These are phyloP conservation scores for Oryza punctata DNA, from an alignment of 176 grass and related monocot genomes.

Conservation along the genomic window DNA sequence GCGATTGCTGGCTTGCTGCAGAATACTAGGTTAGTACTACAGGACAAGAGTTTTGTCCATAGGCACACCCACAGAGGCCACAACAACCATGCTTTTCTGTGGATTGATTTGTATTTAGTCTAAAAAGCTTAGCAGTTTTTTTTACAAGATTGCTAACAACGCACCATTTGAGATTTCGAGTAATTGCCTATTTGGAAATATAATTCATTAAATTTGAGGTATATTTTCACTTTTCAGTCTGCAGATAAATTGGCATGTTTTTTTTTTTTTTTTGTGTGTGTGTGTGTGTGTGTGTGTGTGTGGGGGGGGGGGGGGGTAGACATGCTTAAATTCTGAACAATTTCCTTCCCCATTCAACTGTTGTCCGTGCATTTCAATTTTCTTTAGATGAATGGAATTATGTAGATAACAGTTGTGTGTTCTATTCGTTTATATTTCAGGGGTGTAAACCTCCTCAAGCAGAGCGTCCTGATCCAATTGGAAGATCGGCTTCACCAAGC, in stretches of 20 bases:
- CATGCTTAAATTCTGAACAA: background rate
- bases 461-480: conserved; percentile 45
- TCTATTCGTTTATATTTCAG: conserved; percentile 39
- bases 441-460: conserved; percentile 58
- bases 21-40: background rate
- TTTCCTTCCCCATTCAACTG: background rate
- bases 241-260: background rate
- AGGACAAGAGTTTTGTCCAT: background rate
- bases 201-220: background rate
- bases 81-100: background rate
- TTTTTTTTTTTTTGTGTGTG: conserved; percentile 1
- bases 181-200: background rate
- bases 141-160: background rate
- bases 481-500: conserved; percentile 63
- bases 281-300: too few relatives aligned
- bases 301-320: too few relatives aligned
- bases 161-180: background rate
- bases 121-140: background rate
- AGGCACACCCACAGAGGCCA: background rate
- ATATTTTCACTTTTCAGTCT: background rate
- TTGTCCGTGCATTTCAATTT: conserved; percentile 2
- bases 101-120: background rate
- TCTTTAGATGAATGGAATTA: background rate
- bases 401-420: background rate
- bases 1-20: background rate